These are phyloP conservation scores for Fistulinella prunicolor DNA, from an alignment of 768 basidiomycete species.

Conservation along the genomic window DNA sequence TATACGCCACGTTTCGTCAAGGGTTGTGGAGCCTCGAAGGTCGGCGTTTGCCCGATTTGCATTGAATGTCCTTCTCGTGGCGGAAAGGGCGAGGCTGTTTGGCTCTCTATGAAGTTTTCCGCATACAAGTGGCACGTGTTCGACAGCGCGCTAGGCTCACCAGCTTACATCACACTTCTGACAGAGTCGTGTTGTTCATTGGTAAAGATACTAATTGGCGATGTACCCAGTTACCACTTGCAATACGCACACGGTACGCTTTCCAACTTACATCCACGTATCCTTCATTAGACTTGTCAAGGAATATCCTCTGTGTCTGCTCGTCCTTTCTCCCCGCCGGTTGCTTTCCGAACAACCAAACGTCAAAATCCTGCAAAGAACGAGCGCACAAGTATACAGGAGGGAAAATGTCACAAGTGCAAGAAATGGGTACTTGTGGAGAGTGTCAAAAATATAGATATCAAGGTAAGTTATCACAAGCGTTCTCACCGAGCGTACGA, in stretches of 20 bases:
- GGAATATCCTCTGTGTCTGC: conserved; percentile 70
- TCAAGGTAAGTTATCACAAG: conserved; percentile 48
- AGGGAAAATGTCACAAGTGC: conserved; percentile 82
- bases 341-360: conserved; percentile 49
- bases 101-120: conserved; percentile 78
- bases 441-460: conserved; percentile 69
- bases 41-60: conserved; percentile 78
- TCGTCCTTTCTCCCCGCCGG: conserved; percentile 75
- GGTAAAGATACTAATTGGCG: conserved; percentile 3
- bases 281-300: conserved; percentile 25
- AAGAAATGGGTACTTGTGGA: conserved; percentile 68
- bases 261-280: background rate
- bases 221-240: conserved; percentile 65
- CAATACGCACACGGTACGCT: conserved; percentile 71
- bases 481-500: background rate
- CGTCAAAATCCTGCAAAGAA: conserved; percentile 52
- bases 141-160: background rate
- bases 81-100: conserved; percentile 59
- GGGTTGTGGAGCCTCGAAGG: conserved; percentile 64
- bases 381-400: conserved; percentile 55
- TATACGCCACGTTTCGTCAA: conserved; percentile 79
- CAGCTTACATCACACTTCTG: conserved; percentile 1
- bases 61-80: conserved; percentile 57
- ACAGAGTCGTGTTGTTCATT: conserved; percentile 18
- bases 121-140: conserved; percentile 73